Percentiles rank a stretch among this genome's conserved stretches.
Conservation (phyloP, 176 grass and related monocot genomes). For the Pharus latifolius region DNA sequence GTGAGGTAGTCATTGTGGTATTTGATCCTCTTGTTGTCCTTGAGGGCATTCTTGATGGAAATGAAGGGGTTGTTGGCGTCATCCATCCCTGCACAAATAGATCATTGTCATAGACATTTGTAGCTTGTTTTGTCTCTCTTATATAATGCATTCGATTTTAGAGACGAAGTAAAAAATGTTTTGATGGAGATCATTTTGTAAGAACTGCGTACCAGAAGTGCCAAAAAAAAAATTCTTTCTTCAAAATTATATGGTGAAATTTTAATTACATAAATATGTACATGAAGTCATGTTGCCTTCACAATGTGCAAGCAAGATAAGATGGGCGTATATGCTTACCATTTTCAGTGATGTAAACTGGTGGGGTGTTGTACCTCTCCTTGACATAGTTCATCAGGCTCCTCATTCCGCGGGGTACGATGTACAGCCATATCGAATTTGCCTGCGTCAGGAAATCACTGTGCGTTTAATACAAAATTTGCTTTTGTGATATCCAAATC, state of each 20-base stretch:
- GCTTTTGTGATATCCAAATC: not conserved
- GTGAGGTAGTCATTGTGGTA: conserved; percentile 78
- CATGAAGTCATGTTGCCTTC: too few species aligned
- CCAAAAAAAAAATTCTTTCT: too few species aligned
- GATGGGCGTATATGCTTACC: conserved; percentile 15
- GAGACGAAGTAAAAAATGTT: too few species aligned
- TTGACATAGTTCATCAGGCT: conserved; percentile 94
- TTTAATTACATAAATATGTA: too few species aligned
- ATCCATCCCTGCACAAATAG: conserved; percentile 52
- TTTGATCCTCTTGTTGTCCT: conserved; percentile 76
- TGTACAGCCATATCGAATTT: conserved; percentile 79
- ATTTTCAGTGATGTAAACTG: conserved; percentile 86
- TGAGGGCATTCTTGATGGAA: conserved; percentile 60
- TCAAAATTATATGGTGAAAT: too few species aligned
- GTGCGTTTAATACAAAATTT: not conserved
- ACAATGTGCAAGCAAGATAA: not conserved
- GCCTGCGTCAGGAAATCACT: conserved; percentile 27
- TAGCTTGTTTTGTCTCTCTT: too few species aligned
- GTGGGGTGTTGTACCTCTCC: conserved; percentile 62
- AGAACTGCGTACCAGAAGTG: too few species aligned
- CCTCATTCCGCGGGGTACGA: conserved; percentile 74
- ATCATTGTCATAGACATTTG: not conserved
- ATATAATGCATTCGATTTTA: too few species aligned
- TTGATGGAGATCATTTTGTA: too few species aligned
- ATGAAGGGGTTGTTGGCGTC: conserved; percentile 65